Evolutionary conservation across 495 filamentous ascomycete species (phyloP), one percentile per base, ranked within the genome.

Genomic region (Pyrenula massariospora): DNA sequence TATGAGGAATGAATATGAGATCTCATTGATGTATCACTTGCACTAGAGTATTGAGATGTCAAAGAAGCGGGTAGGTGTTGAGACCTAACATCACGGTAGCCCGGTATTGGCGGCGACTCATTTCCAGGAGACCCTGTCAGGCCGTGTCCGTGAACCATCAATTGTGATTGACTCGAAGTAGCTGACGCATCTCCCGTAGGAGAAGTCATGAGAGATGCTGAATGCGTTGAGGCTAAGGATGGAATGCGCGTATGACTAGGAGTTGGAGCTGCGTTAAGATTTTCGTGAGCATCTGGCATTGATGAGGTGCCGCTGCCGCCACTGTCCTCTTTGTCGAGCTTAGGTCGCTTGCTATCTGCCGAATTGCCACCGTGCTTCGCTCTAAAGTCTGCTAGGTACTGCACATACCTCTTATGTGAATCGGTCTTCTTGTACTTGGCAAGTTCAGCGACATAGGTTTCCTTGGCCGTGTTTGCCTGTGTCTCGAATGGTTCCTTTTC

Each of bases 321-420:
- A 25, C 62, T 71, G 10, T 57, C 59, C 21, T 70, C 70, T 11
- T 61, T 58, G 31, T 66, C 64, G 24, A 71, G 48, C 56, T 63
- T 68, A 10, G 67, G 64, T 10, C 66, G 67, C 55, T 71, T 72
- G 12, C 65, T 68, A 48, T 68, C 70, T 61, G 12, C 49, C 68
- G 70, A 20, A 70, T 69, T 55, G 56, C 48, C 25, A 58, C 64
- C 31, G 54, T 86, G 79, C 67, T 84, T 85, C 22, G 77, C 75
- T 62, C 84, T 87, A 70, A 91, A 91, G 2, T 90, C 87, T 12
- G 77, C 75, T 15, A 91, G 72, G 68, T 91, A 91, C 25, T 78
- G 66, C 47, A 68, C 66, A 61, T 89, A 88, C 54, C 79, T 77
- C 52, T 65, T 77, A 65, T 77, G 86, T 49, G 72, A 69, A 53